Conservation (phyloP, 768 basidiomycete species). For the Podaxis mareebaensis region DNA sequence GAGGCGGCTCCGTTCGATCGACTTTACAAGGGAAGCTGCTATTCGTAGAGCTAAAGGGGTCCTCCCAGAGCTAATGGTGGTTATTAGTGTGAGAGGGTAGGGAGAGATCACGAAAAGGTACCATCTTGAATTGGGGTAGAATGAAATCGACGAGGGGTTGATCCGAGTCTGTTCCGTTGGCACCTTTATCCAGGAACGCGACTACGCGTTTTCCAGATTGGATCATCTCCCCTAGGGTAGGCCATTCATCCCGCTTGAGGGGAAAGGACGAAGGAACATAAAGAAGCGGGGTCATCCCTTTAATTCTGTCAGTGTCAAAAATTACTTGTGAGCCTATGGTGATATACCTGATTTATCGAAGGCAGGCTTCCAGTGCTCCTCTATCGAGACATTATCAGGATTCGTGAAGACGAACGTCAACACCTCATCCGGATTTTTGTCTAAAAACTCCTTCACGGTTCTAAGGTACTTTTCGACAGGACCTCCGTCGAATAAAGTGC, state of each 20-base stretch:
- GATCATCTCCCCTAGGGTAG: conserved; percentile 61
- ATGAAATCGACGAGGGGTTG: conserved; percentile 43
- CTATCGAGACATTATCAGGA: conserved; percentile 51
- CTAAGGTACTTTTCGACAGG: conserved; percentile 46
- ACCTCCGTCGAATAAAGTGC: conserved; percentile 55
- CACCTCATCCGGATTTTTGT: conserved; percentile 63
- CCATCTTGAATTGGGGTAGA: conserved; percentile 59
- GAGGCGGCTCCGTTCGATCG: conserved; percentile 50
- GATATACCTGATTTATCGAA: conserved; percentile 50
- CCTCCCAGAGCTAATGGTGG: conserved; percentile 50
- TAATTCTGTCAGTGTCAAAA: not conserved
- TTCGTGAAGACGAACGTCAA: conserved; percentile 67
- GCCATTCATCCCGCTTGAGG: conserved; percentile 53
- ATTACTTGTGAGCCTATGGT: not conserved
- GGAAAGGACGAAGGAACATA: conserved; percentile 51
- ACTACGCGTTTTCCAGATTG: conserved; percentile 56
- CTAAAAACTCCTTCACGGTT: conserved; percentile 53
- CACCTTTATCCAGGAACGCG: conserved; percentile 56
- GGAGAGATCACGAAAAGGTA: conserved; percentile 18
- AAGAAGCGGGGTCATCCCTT: conserved; percentile 40
- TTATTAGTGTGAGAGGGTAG: not conserved
- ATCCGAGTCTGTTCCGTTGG: conserved; percentile 29
- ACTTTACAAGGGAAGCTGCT: conserved; percentile 52
- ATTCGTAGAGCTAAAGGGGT: conserved; percentile 50
- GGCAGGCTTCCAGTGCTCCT: conserved; percentile 48